Base-by-base conservation (phyloP, 2,329 filamentous ascomycete genomes). In the Bisporella sp. region DNA sequence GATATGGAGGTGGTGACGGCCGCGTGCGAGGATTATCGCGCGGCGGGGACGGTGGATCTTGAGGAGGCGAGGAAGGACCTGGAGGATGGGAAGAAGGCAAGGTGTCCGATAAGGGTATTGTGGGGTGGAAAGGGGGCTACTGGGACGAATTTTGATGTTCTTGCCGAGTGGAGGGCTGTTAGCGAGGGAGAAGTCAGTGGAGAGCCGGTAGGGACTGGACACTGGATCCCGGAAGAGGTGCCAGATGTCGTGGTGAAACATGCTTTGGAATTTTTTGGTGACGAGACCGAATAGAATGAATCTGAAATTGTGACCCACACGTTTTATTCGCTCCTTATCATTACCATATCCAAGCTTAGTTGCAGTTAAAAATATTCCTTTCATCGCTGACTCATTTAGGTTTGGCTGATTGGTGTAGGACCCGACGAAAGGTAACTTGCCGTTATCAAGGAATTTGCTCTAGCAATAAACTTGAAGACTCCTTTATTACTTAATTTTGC, bases 1-100 rank as follows among this genome's bases (percentile, higher is more conserved):
- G 69, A 78, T 42, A 59, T 63, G 2, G 66, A 62, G 0, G 64
- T 69, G 0, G 68, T 81, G 8, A 69, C 73, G 52, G 70, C 69
- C 0, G 76, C 73, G 66, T 79, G 76, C 53, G 71, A 81, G 54
- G 78, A 82, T 56, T 82, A 82, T 53, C 66, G 75, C 8, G 78
- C 78, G 1, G 70, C 69, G 5, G 74, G 74, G 11, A 73, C 70
- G 0, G 57, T 77, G 29, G 79, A 82, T 61, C 58, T 81, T 5
- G 73, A 77, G 2, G 71, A 74, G 58, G 69, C 76, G 40, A 68
- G 69, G 50, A 62, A 65, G 21, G 76, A 81, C 59, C 51, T 73
- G 45, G 58, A 65, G 5, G 60, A 63, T 1, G 73, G 72, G 0
- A 67, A 66, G 53, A 68, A 69, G 61, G 70, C 81, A 5, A 56